Percentiles rank a stretch among this genome's conserved stretches.
Evolutionary conservation across 169 alveolate genomes (phyloP).

Genomic region (Eimeria praecox): DNA sequence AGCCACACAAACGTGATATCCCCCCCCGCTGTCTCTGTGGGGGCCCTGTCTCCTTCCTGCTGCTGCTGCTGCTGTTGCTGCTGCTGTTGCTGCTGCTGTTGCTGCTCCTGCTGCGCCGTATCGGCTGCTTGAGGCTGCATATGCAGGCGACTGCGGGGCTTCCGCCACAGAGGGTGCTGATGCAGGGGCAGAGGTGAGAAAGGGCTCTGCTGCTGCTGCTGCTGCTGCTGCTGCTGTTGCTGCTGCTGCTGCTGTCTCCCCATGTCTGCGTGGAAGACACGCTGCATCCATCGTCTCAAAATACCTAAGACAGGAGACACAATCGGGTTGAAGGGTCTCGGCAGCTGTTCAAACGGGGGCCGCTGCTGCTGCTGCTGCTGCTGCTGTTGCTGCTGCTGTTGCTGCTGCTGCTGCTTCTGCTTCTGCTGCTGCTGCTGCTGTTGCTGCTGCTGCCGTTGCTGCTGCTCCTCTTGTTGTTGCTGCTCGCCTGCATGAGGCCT

Average conservation of each 20-base stretch:
- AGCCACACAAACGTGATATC: neutral
- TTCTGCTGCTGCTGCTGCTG: conserved; percentile 47
- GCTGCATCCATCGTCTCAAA: conserved; percentile 52
- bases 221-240: conserved; percentile 52
- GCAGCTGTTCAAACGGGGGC: conserved; percentile 11
- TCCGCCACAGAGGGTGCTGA: conserved; percentile 45
- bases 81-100: conserved; percentile 17
- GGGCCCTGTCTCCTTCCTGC: neutral
- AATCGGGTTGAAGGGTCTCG: conserved; percentile 53
- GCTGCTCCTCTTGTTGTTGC: conserved; percentile 28
- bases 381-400: conserved; percentile 47
- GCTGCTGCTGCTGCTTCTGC: neutral
- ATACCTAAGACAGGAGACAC: conserved; percentile 59
- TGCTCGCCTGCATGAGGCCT: conserved; percentile 23
- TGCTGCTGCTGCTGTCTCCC: conserved; percentile 62
- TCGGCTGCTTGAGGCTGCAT: conserved; percentile 13
- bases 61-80: conserved; percentile 34
- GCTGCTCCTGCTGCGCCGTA: conserved; percentile 45
- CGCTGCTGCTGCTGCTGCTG: conserved; percentile 63
- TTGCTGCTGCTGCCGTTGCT: conserved; percentile 52
- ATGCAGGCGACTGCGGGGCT: conserved; percentile 28
- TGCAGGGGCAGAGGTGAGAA: conserved; percentile 21
- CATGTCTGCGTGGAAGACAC: conserved; percentile 52
- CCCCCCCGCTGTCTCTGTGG: neutral
- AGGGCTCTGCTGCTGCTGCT: neutral